Conservation (phyloP, 208 protist genomes). For the Wallacemonas sp. region DNA sequence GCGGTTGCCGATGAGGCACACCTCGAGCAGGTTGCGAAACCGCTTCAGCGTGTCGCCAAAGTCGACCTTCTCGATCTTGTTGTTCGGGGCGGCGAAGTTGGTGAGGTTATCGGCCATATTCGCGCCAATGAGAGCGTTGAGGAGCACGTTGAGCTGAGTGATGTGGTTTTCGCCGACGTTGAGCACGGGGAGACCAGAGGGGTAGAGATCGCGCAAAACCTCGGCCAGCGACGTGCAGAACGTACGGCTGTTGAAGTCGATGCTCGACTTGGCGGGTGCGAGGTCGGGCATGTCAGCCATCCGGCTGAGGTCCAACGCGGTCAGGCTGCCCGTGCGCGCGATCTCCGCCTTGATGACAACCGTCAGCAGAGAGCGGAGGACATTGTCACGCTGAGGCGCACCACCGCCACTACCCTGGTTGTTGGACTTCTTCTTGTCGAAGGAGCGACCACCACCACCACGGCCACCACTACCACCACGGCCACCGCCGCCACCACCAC, state of each 20-base stretch:
- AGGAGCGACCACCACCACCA: constrained; percentile 21
- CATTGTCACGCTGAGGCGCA: constrained; percentile 12
- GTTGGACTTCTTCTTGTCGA: constrained; percentile 28
- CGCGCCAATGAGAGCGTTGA: constrained; percentile 59
- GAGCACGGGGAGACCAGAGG: constrained; percentile 55
- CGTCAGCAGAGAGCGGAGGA: constrained; percentile 1
- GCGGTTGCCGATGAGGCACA: constrained; percentile 73
- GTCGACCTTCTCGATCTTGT: constrained; percentile 56
- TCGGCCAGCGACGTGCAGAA: constrained; percentile 77
- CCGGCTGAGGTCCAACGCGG: constrained; percentile 61
- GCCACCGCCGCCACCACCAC: constrained; percentile 20
- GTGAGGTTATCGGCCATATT: constrained; percentile 69
- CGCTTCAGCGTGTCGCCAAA: constrained; percentile 65
- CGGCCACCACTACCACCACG: constrained; percentile 20
- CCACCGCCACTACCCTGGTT: constrained; percentile 31
- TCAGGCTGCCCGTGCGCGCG: constrained; percentile 42
- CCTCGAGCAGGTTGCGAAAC: constrained; percentile 64
- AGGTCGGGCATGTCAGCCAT: constrained; percentile 62
- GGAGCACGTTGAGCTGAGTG: constrained; percentile 49
- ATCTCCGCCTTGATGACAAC: constrained; percentile 89
- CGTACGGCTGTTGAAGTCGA: constrained; percentile 83
- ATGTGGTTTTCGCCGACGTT: constrained; percentile 77
- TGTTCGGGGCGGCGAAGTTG: constrained; percentile 68
- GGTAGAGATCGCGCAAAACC: constrained; percentile 68
- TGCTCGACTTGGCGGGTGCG: constrained; percentile 51